Conservation (phyloP, 495 filamentous ascomycete genomes). For the Stereocaulon alpinum region DNA sequence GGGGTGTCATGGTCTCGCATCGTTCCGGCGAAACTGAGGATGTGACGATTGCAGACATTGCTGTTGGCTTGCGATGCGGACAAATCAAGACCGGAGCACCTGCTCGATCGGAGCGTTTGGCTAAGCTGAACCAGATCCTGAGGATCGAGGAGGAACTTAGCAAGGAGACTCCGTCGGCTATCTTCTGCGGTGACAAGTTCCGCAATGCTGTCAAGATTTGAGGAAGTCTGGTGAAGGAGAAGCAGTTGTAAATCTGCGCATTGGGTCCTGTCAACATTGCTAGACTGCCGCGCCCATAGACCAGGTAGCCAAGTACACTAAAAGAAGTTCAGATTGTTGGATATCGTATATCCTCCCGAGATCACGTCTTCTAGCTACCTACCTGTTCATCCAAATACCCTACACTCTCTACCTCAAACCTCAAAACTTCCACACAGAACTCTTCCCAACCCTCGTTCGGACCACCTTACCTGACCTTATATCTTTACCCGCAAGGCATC, state of each 20-base stretch:
- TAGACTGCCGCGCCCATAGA: background rate
- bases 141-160: constrained; percentile 99
- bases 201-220: constrained; percentile 80
- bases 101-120: constrained; percentile 88
- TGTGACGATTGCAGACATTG: constrained; percentile 96
- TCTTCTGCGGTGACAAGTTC: constrained; percentile 90
- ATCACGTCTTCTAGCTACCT: too few relatives aligned
- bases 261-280: background rate
- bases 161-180: constrained; percentile 47
- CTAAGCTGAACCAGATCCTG: constrained; percentile 99
- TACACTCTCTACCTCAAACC: too few relatives aligned
- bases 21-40: constrained; percentile 98
- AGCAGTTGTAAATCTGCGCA: background rate
- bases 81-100: constrained; percentile 99
- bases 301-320: too few relatives aligned
- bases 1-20: constrained; percentile 99
- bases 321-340: too few relatives aligned
- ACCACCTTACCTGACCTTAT: too few relatives aligned
- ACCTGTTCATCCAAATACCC: too few relatives aligned
- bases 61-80: constrained; percentile 87
- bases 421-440: too few relatives aligned
- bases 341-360: too few relatives aligned
- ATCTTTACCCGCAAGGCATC: too few relatives aligned
- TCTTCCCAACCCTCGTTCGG: too few relatives aligned
- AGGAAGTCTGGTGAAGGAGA: constrained; percentile 23